These are phyloP conservation scores for Ceratorhiza oryzae-sativae DNA, from an alignment of 1,284 basidiomycete genomes.

Conservation along the genomic window DNA sequence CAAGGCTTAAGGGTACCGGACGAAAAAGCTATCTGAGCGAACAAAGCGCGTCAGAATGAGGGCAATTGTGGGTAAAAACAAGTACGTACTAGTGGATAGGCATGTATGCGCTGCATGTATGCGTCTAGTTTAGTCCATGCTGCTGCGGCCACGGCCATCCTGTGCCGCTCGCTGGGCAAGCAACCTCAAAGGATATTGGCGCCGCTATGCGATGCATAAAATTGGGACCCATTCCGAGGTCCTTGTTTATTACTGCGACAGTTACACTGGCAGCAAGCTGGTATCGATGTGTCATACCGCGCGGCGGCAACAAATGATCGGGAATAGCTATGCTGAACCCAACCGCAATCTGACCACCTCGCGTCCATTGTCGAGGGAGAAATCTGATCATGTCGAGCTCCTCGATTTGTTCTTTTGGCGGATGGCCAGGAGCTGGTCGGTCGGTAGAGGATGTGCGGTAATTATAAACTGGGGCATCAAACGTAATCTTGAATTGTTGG, in stretches of 20 bases:
- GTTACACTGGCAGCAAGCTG: conserved; percentile 21
- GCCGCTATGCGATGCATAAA: conserved; percentile 24
- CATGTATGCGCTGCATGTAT: conserved; percentile 12
- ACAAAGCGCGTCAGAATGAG: neutral
- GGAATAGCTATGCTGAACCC: conserved; percentile 15
- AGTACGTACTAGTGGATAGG: conserved; percentile 6
- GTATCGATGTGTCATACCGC: neutral
- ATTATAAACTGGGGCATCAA: neutral
- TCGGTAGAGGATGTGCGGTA: conserved; percentile 1
- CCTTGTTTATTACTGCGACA: conserved; percentile 28
- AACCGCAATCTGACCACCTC: conserved; percentile 17
- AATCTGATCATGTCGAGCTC: neutral
- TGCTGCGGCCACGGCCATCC: conserved; percentile 5
- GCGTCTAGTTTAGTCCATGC: conserved; percentile 9
- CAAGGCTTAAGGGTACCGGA: neutral
- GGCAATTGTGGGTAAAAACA: neutral
- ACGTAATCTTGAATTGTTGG: conserved; percentile 23
- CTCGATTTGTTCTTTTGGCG: neutral
- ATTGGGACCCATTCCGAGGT: conserved; percentile 18
- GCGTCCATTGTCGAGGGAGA: conserved; percentile 22
- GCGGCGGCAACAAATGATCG: conserved; percentile 1
- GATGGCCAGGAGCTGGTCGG: neutral
- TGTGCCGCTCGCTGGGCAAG: neutral
- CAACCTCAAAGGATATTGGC: conserved; percentile 7
- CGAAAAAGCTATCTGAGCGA: neutral